These are phyloP conservation scores for Pholiota adiposa DNA, from an alignment of 1,284 basidiomycete species.

Conservation along the genomic window DNA sequence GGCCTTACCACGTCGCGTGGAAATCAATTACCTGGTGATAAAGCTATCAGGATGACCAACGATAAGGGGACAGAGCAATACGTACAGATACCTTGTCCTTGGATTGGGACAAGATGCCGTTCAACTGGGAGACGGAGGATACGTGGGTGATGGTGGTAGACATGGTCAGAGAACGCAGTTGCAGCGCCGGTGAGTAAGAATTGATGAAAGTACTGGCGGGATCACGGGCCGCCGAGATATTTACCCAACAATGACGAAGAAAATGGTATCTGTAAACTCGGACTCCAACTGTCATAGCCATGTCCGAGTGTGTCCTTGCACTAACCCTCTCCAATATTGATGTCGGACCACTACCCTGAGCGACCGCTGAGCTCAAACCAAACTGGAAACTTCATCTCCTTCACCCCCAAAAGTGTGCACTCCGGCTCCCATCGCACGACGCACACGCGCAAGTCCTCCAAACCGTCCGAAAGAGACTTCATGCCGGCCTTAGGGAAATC, in stretches of 20 bases:
- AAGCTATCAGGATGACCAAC: not conserved
- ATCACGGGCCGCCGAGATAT: not conserved
- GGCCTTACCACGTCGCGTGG: slow-evolving; percentile 71
- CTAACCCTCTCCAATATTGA: not conserved
- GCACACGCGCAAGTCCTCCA: not conserved
- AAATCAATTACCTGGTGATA: slow-evolving; percentile 76
- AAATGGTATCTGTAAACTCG: not conserved
- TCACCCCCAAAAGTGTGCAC: not conserved
- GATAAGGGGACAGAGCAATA: not conserved
- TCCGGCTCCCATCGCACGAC: not conserved
- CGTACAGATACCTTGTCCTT: slow-evolving; percentile 67
- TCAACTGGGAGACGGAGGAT: slow-evolving; percentile 62
- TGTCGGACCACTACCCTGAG: not conserved
- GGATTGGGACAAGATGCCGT: slow-evolving; percentile 60
- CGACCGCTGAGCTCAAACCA: not conserved
- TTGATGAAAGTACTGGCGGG: not conserved
- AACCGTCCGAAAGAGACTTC: not conserved
- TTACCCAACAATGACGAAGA: not conserved
- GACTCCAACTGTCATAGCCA: not conserved
- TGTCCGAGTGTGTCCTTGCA: not conserved
- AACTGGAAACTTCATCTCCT: not conserved
- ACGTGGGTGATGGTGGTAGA: slow-evolving; percentile 59
- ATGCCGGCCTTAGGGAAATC: not conserved
- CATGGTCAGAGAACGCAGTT: not conserved
- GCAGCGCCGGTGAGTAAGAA: not conserved